A percentile compares a stretch with the other conserved stretches of the same genome.
phyloP scores from a whole-genome alignment of 2,329 filamentous ascomycete genomes.

The Aspergillus sp. region DNA sequence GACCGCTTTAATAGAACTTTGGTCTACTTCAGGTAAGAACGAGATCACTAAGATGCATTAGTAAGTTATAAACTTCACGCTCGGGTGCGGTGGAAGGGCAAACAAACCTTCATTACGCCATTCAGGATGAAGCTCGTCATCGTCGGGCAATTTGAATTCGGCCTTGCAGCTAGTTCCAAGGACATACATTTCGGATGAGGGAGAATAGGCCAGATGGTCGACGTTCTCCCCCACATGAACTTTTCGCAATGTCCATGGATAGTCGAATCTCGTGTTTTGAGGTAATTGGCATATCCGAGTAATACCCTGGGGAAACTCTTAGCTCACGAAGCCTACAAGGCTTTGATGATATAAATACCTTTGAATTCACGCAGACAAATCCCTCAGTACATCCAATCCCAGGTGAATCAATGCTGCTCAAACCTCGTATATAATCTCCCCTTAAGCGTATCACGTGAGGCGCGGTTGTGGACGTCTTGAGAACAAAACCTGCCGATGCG shows the following conservation, averaged over 20 bases:
- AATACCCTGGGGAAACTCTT: constrained; percentile 44
- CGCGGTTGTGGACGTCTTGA: constrained; percentile 70
- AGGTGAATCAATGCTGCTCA: constrained; percentile 63
- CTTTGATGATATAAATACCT: constrained; percentile 26
- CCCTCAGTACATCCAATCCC: constrained; percentile 65
- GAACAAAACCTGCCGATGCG: constrained; percentile 66
- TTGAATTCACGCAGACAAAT: constrained; percentile 70
- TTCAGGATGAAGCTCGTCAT: constrained; percentile 74
- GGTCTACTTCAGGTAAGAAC: constrained; percentile 60
- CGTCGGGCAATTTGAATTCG: constrained; percentile 74
- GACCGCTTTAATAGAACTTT: constrained; percentile 67
- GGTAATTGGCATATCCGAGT: constrained; percentile 68
- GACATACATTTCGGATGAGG: constrained; percentile 65
- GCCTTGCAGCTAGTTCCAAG: constrained; percentile 60
- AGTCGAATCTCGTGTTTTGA: constrained; percentile 58
- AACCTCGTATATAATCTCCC: constrained; percentile 58
- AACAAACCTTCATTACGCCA: constrained; percentile 62
- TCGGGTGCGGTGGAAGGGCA: not conserved
- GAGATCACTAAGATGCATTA: constrained; percentile 35
- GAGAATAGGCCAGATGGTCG: constrained; percentile 66
- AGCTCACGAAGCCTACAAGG: constrained; percentile 2
- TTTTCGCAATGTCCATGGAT: constrained; percentile 67
- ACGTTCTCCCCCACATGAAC: constrained; percentile 63
- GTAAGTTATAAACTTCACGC: not conserved
- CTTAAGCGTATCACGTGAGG: constrained; percentile 69